These are phyloP conservation scores for Cenchrus purpureus DNA, from an alignment of 176 grass and related monocot species.

Conservation along the genomic window DNA sequence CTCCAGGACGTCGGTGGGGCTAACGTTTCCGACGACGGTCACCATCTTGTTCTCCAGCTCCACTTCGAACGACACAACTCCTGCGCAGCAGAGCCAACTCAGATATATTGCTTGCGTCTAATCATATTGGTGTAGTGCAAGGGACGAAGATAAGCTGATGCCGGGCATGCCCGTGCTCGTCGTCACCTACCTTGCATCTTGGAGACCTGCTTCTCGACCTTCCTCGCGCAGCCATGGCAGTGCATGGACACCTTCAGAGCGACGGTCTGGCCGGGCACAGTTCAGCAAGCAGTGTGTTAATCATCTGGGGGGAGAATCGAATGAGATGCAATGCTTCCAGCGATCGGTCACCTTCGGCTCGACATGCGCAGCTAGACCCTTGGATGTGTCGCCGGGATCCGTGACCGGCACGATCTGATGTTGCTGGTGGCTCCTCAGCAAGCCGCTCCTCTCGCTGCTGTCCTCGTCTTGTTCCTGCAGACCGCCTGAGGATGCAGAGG, in stretches of 20 bases:
- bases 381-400: conserved; percentile 38
- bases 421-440: conserved; percentile 70
- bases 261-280: conserved; percentile 56
- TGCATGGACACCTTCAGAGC: conserved; percentile 88
- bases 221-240: conserved; percentile 86
- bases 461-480: conserved; percentile 49
- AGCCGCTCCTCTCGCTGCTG: conserved; percentile 54
- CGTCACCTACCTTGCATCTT: conserved; percentile 75
- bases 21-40: conserved; percentile 71
- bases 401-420: conserved; percentile 65
- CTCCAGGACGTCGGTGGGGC: conserved; percentile 62
- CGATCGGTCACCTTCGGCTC: conserved; percentile 61
- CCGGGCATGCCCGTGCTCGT: not conserved
- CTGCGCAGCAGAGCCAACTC: conserved; percentile 26
- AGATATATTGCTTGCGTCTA: not conserved
- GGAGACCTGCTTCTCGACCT: conserved; percentile 89
- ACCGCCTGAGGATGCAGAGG: conserved; percentile 16
- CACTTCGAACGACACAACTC: conserved; percentile 74
- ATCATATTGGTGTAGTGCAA: not conserved
- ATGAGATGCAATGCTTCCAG: not conserved
- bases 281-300: not conserved
- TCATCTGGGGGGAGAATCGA: not conserved
- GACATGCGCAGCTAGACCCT: conserved; percentile 36
- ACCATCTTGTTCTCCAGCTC: conserved; percentile 84
- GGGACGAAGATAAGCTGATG: not conserved